These are phyloP conservation scores for Talaromyces sp. DNA, from an alignment of 2,329 filamentous ascomycete genomes.

Conservation along the genomic window DNA sequence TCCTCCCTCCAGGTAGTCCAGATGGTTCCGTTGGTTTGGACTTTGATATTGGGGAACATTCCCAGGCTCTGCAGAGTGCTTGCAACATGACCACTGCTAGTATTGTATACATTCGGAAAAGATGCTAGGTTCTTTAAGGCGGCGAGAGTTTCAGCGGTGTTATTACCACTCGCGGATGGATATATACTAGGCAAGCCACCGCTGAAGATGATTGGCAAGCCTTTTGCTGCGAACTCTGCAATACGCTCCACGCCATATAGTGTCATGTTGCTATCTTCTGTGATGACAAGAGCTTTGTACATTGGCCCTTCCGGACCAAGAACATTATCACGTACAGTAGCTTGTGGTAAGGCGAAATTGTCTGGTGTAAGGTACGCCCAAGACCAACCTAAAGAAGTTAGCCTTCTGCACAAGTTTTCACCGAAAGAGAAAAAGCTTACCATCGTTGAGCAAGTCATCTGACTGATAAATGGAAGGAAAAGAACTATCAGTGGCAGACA, in stretches of 20 bases:
- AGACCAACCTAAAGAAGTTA: constrained; percentile 31
- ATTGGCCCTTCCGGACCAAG: constrained; percentile 41
- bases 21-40: constrained; percentile 31
- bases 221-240: constrained; percentile 33
- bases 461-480: constrained; percentile 19
- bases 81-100: constrained; percentile 30
- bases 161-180: too few relatives aligned
- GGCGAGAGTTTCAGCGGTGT: too few relatives aligned
- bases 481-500: constrained; percentile 5
- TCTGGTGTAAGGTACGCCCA: constrained; percentile 47
- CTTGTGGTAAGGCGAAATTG: constrained; percentile 42
- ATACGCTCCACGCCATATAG: constrained; percentile 33
- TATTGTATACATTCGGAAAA: constrained; percentile 36
- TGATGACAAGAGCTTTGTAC: constrained; percentile 45
- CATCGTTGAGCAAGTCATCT: constrained; percentile 23
- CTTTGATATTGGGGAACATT: constrained; percentile 30
- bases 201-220: constrained; percentile 44
- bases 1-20: constrained; percentile 39
- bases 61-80: constrained; percentile 28
- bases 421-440: constrained; percentile 16
- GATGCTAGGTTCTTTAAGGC: constrained; percentile 24
- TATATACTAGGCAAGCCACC: constrained; percentile 28
- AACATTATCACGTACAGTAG: constrained; percentile 33
- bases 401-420: too few relatives aligned
- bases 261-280: constrained; percentile 37